Evolutionary conservation across 2,329 filamentous ascomycete genomes (phyloP), one percentile per base, ranked within the genome.

Genomic region (Ilyonectria destructans): DNA sequence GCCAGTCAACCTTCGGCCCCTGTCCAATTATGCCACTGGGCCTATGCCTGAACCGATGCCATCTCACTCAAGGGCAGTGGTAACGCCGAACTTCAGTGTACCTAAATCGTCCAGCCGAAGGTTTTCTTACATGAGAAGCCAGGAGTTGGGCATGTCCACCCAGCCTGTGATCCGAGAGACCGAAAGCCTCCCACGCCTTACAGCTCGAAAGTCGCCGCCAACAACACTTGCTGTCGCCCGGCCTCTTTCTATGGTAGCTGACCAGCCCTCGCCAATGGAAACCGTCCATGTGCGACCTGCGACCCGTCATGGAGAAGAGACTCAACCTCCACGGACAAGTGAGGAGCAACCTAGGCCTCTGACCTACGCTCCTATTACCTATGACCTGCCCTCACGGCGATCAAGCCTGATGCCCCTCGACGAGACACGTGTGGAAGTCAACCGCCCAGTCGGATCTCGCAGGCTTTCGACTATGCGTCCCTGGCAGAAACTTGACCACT

Each of bases 231-330:
- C 82, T 29, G 82, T 85, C 66, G 83, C 86, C 2, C 82, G 87
- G 6, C 86, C 87, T 2, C 77, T 89, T 10, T 90, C 88, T 1
- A 84, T 87, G 54, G 86, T 89, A 2, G 78, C 85, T 58, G 88
- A 90, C 65, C 84, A 87, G 52, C 86, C 86, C 0, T 87, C 87
- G 0, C 75, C 75, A 3, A 70, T 77, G 73, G 73, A 75, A 17
- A 75, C 75, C 10, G 67, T 75, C 12, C 71, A 77, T 2, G 73
- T 78, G 26, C 72, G 79, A 19, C 78, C 80, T 21, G 76, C 76
- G 7, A 81, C 75, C 8, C 73, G 74, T 1, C 75, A 77, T 12
- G 75, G 75, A 19, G 73, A 75, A 35, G 74, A 77, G 29, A 74
- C 67, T 13, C 65, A 58, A 9, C 46, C 58, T 2, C 58, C 52